phyloP scores from a whole-genome alignment of 139 green algal genomes.

The Trebouxia sp. region DNA sequence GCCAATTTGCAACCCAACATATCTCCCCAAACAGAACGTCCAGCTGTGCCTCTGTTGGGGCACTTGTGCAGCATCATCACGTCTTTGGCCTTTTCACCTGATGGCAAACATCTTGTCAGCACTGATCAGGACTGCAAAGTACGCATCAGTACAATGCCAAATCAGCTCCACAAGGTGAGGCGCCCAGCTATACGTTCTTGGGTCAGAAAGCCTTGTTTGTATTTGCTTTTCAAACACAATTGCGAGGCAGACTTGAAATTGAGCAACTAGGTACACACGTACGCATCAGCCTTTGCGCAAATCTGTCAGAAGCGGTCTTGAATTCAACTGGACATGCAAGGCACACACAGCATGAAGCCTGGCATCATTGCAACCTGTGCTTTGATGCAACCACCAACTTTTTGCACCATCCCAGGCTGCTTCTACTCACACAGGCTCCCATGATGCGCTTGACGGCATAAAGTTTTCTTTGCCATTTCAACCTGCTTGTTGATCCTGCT shows the following conservation, averaged over 20 bases:
- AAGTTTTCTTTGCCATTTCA: background rate
- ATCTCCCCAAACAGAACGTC: background rate
- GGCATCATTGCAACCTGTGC: no score
- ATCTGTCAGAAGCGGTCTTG: no score
- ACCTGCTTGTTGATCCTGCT: background rate
- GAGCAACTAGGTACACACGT: no score
- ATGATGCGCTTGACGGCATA: no score
- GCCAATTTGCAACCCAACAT: background rate
- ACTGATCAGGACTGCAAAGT: slow-evolving; percentile 80
- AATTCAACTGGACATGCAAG: background rate
- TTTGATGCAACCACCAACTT: background rate
- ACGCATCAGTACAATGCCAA: slow-evolving; percentile 59
- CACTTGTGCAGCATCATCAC: slow-evolving; percentile 86
- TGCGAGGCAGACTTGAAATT: no score
- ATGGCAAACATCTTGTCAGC: slow-evolving; percentile 63
- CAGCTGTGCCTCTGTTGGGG: slow-evolving; percentile 65
- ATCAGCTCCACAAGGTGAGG: slow-evolving; percentile 39
- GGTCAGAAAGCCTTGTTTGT: no score
- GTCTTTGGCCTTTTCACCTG: slow-evolving; percentile 52
- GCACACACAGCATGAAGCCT: no score
- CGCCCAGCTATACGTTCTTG: no score
- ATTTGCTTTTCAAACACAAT: no score
- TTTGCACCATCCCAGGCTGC: background rate
- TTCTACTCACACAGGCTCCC: background rate
- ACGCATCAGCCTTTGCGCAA: background rate